Percentiles rank a stretch among this genome's conserved stretches.
phyloP scores from a whole-genome alignment of 2,329 filamentous ascomycete genomes.

The Juglanconis oblonga region DNA sequence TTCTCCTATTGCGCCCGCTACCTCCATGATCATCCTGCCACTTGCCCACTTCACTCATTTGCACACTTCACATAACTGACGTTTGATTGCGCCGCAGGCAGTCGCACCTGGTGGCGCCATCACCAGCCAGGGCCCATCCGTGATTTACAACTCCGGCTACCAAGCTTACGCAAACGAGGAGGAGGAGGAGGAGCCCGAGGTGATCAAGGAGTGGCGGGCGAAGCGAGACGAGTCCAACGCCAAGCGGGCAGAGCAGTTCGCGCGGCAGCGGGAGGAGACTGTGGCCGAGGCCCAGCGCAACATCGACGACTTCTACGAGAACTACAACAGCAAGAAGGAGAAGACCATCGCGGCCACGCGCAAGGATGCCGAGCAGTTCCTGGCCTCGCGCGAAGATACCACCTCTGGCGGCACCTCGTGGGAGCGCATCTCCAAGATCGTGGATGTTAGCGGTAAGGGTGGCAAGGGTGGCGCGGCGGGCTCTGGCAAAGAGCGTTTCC shows the following conservation, averaged over 20 bases:
- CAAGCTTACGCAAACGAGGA: slow-evolving; percentile 47
- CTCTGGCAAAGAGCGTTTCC: slow-evolving; percentile 93
- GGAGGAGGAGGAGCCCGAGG: slow-evolving; percentile 77
- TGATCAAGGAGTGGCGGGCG: slow-evolving; percentile 89
- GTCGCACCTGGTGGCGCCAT: slow-evolving; percentile 76
- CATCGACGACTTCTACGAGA: slow-evolving; percentile 99
- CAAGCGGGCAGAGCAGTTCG: slow-evolving; percentile 81
- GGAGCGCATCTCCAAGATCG: slow-evolving; percentile 96
- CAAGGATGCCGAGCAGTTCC: slow-evolving; percentile 90
- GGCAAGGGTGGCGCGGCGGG: slow-evolving; percentile 80
- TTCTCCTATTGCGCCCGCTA: background rate
- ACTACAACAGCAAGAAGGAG: slow-evolving; percentile 98
- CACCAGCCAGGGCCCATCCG: slow-evolving; percentile 60
- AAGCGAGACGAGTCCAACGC: slow-evolving; percentile 78
- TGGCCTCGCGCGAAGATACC: slow-evolving; percentile 85
- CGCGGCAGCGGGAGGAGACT: slow-evolving; percentile 78
- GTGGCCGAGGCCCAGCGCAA: slow-evolving; percentile 87
- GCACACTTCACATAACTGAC: background rate
- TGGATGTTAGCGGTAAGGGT: slow-evolving; percentile 96
- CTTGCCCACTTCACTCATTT: background rate
- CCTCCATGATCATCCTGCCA: background rate
- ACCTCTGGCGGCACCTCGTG: slow-evolving; percentile 94
- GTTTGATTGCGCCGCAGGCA: slow-evolving; percentile 44
- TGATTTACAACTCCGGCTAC: slow-evolving; percentile 61
- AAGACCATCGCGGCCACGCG: slow-evolving; percentile 86